These are phyloP conservation scores for Tolypocladium inflatum DNA, from an alignment of 2,329 filamentous ascomycete genomes.

Conservation along the genomic window DNA sequence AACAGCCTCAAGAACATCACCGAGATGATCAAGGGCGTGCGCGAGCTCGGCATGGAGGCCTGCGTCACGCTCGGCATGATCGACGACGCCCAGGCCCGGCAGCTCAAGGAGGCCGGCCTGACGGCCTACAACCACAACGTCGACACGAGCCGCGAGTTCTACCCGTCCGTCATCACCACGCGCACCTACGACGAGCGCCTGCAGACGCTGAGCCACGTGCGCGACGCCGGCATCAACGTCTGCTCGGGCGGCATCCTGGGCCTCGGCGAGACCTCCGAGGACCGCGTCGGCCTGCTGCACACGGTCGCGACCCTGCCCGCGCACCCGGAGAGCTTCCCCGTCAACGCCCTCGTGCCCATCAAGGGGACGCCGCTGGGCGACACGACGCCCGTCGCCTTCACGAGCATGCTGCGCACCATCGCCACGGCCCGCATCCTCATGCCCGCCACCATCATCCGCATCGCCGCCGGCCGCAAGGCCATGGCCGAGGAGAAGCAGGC, in stretches of 20 bases:
- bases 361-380: constrained; percentile 81
- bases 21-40: constrained; percentile 75
- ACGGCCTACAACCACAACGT: constrained; percentile 95
- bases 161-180: constrained; percentile 78
- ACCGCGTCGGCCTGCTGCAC: constrained; percentile 75
- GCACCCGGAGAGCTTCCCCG: constrained; percentile 85
- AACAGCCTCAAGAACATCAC: constrained; percentile 76
- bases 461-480: constrained; percentile 75
- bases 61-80: constrained; percentile 96
- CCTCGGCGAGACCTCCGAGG: constrained; percentile 66
- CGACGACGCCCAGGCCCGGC: constrained; percentile 66
- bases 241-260: constrained; percentile 86
- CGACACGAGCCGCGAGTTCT: constrained; percentile 83
- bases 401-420: constrained; percentile 71
- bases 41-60: constrained; percentile 75
- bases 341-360: constrained; percentile 86
- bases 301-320: constrained; percentile 71
- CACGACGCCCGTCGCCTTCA: constrained; percentile 62
- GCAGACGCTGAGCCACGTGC: constrained; percentile 68
- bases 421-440: constrained; percentile 76
- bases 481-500: constrained; percentile 86
- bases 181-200: constrained; percentile 81
- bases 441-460: constrained; percentile 75
- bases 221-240: constrained; percentile 79
- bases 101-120: constrained; percentile 73